phyloP scores from a whole-genome alignment of 2,329 filamentous ascomycete genomes.

The Penicillium polonicum region DNA sequence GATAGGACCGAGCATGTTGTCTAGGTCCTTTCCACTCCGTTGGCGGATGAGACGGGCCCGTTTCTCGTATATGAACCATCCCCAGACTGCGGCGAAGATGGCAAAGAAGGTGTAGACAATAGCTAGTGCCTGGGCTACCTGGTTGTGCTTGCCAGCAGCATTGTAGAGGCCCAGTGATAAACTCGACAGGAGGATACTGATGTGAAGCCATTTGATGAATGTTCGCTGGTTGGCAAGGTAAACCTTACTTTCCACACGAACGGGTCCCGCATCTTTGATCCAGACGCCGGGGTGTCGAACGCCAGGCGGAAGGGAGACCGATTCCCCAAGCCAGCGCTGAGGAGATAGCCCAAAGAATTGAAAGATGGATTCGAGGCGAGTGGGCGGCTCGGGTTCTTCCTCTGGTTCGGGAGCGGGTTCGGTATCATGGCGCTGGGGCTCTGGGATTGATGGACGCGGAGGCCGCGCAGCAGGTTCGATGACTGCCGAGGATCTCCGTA shows the following conservation, averaged over 20 bases:
- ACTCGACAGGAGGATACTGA: conserved; percentile 80
- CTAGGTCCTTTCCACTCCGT: conserved; percentile 88
- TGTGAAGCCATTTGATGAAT: conserved; percentile 98
- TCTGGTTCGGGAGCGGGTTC: conserved; percentile 25
- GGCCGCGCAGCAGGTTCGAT: conserved; percentile 23
- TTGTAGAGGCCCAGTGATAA: conserved; percentile 85
- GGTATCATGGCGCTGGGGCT: conserved; percentile 36
- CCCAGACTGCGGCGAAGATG: conserved; percentile 81
- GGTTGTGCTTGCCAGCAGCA: conserved; percentile 72
- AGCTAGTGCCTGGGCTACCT: conserved; percentile 75
- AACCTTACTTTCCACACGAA: conserved; percentile 95
- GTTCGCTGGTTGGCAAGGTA: conserved; percentile 99
- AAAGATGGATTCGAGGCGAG: conserved; percentile 67
- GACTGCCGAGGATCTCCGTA: conserved; percentile 27
- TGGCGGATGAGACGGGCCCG: conserved; percentile 76
- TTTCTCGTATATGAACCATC: conserved; percentile 76
- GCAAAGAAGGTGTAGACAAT: conserved; percentile 80
- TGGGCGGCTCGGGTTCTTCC: conserved; percentile 51
- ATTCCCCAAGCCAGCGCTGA: conserved; percentile 59
- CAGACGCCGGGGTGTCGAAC: conserved; percentile 81
- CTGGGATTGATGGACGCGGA: conserved; percentile 42
- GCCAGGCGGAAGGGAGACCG: conserved; percentile 70
- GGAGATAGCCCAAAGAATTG: conserved; percentile 80
- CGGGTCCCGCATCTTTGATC: conserved; percentile 91
- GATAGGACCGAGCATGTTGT: conserved; percentile 81